These are phyloP conservation scores for Lignosus rhinocerotis DNA, from an alignment of 1,284 basidiomycete species.

Conservation along the genomic window DNA sequence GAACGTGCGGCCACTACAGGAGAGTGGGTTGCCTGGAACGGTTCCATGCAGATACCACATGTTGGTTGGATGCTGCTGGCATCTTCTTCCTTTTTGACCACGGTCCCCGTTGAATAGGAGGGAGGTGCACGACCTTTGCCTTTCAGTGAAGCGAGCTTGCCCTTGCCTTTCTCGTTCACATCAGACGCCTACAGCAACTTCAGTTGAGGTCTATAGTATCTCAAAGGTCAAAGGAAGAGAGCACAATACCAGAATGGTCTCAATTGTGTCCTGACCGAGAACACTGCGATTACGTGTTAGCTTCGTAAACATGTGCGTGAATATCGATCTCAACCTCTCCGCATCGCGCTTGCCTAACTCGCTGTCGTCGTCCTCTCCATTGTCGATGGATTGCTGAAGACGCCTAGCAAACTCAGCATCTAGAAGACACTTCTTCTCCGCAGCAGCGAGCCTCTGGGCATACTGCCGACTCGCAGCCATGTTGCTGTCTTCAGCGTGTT, in stretches of 20 bases:
- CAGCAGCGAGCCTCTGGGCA: conserved; percentile 40
- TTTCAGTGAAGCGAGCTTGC: conserved; percentile 5
- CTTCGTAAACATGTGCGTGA: not conserved
- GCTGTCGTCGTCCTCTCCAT: conserved; percentile 31
- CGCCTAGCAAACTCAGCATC: conserved; percentile 41
- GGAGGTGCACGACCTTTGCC: conserved; percentile 14
- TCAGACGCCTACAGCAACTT: conserved; percentile 29
- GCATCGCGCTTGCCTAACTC: conserved; percentile 26
- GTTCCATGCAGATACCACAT: conserved; percentile 44
- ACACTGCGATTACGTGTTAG: conserved; percentile 21
- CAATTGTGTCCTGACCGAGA: conserved; percentile 31
- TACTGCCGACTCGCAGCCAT: conserved; percentile 33
- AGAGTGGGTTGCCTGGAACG: conserved; percentile 38
- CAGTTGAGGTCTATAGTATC: not conserved
- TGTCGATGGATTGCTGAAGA: conserved; percentile 35
- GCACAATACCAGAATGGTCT: conserved; percentile 32
- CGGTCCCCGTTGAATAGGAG: not conserved
- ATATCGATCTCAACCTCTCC: conserved; percentile 29
- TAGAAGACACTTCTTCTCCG: conserved; percentile 39
- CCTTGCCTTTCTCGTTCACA: conserved; percentile 39
- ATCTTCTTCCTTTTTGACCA: conserved; percentile 10
- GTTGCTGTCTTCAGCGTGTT: conserved; percentile 30
- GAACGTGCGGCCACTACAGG: conserved; percentile 36
- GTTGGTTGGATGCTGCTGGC: conserved; percentile 12
- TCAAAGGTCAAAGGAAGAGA: not conserved